phyloP scores from a whole-genome alignment of 805 yeast species.

The Yarrowia sp. region DNA sequence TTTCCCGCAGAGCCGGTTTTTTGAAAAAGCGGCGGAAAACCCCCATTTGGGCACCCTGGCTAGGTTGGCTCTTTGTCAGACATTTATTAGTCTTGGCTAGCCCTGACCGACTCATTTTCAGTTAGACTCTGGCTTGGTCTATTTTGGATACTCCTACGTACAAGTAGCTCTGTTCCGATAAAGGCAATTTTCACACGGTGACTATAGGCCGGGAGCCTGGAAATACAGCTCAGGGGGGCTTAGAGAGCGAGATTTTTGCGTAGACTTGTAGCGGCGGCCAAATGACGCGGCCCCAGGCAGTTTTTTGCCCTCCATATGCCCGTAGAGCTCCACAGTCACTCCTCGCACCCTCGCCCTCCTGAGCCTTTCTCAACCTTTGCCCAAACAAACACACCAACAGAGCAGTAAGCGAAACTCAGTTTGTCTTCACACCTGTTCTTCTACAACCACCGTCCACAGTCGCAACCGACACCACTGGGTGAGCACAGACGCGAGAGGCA shows the following conservation, averaged over 20 bases:
- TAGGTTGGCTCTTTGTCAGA: slow-evolving; percentile 10
- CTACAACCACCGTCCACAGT: background rate
- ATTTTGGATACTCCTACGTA: slow-evolving; percentile 17
- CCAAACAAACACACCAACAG: slow-evolving; percentile 9
- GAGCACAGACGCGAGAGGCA: background rate
- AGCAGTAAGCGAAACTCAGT: slow-evolving; percentile 26
- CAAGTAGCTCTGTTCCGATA: slow-evolving; percentile 24
- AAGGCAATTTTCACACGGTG: slow-evolving; percentile 23
- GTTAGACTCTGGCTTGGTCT: slow-evolving; percentile 16
- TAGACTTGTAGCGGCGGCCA: background rate
- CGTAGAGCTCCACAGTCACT: background rate
- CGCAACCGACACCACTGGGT: background rate
- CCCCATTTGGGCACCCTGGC: background rate
- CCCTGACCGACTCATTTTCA: slow-evolving; percentile 14
- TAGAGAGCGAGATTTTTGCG: too few relatives aligned
- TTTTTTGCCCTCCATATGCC: background rate
- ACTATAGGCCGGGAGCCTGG: too few relatives aligned
- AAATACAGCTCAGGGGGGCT: too few relatives aligned
- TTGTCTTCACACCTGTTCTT: background rate
- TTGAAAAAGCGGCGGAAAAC: too few relatives aligned
- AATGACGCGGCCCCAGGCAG: background rate
- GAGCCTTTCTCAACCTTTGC: slow-evolving; percentile 8
- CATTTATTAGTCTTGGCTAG: slow-evolving; percentile 12
- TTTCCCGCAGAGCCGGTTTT: too few relatives aligned
- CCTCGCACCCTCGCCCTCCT: background rate